phyloP scores from a whole-genome alignment of 768 basidiomycete species.

The Kwoniella pini region DNA sequence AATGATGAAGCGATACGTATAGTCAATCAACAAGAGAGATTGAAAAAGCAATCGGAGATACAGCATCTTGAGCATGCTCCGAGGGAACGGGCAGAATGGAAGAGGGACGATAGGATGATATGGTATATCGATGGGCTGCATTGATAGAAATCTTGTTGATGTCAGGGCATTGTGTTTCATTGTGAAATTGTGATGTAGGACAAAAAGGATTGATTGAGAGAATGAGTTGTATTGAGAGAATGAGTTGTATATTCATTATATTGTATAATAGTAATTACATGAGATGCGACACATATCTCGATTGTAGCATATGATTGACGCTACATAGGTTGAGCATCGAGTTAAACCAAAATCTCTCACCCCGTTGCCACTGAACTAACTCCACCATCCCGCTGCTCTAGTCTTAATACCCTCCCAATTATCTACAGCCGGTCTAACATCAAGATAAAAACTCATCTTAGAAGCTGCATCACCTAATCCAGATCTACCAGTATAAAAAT shows the following conservation, averaged over 20 bases:
- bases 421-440: constrained; percentile 90
- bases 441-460: constrained; percentile 80
- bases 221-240: not conserved
- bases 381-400: constrained; percentile 67
- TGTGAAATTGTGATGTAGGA: no score
- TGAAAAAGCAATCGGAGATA: not conserved
- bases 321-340: no score
- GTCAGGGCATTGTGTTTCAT: no score
- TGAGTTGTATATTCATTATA: not conserved
- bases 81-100: constrained; percentile 10
- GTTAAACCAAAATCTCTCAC: no score
- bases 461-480: constrained; percentile 30
- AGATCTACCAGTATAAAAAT: constrained; percentile 86
- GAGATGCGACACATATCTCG: no score
- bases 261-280: not conserved
- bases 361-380: constrained; percentile 7
- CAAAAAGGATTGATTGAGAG: no score
- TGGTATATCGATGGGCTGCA: constrained; percentile 18
- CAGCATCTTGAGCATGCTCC: constrained; percentile 15
- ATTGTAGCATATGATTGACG: no score
- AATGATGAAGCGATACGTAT: no score
- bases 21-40: no score
- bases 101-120: constrained; percentile 1
- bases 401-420: constrained; percentile 90
- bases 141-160: not conserved